These are phyloP conservation scores for Pugionium dolabratum DNA, from an alignment of 345 rosid genomes.

Conservation along the genomic window DNA sequence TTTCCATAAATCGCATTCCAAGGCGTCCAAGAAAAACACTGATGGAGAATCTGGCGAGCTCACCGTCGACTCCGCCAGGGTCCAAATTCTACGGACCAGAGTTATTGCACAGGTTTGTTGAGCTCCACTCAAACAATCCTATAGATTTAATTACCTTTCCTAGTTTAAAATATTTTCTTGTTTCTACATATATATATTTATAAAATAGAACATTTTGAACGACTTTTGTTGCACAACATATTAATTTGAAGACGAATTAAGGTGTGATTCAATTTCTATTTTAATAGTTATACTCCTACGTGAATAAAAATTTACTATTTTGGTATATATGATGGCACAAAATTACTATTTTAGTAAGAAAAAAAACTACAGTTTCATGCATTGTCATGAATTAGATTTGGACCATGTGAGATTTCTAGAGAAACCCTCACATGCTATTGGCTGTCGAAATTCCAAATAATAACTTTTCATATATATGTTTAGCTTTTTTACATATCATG, in stretches of 20 bases:
- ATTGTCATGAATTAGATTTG: conserved; percentile 20
- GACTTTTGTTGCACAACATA: too few relatives aligned
- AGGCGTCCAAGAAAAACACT: conserved; percentile 8
- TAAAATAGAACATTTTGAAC: not conserved
- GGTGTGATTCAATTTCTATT: not conserved
- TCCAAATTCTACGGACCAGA: conserved; percentile 46
- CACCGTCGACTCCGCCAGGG: conserved; percentile 1
- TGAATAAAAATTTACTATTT: too few relatives aligned
- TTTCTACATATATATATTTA: not conserved
- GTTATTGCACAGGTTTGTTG: conserved; percentile 53
- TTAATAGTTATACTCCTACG: too few relatives aligned
- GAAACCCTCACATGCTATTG: conserved; percentile 25
- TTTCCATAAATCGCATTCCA: conserved; percentile 45
- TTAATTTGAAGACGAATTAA: not conserved
- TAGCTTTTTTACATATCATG: conserved; percentile 8
- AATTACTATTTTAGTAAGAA: too few relatives aligned
- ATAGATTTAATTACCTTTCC: not conserved
- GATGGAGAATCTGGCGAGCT: conserved; percentile 37
- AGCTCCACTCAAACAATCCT: not conserved
- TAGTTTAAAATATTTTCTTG: not conserved
- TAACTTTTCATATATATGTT: conserved; percentile 20
- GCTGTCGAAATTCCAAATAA: conserved; percentile 19
- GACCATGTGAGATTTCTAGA: conserved; percentile 30
- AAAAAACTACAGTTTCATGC: conserved; percentile 11
- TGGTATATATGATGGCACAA: too few relatives aligned